Evolutionary conservation across 2,329 filamentous ascomycete genomes (phyloP).

Genomic region (Colletotrichum sidae): DNA sequence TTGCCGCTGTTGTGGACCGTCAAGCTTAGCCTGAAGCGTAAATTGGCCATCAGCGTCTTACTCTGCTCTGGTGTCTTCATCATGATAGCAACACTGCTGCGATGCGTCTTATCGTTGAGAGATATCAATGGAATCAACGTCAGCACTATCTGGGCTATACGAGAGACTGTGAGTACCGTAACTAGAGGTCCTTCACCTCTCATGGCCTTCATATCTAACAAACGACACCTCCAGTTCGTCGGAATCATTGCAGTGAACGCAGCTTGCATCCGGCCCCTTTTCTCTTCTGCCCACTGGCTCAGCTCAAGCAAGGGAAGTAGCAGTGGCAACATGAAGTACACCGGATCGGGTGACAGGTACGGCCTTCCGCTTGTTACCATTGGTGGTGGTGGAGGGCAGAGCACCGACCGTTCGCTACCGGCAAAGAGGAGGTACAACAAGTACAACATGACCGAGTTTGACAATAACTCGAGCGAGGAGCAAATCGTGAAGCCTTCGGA

Average conservation of each 20-base stretch:
- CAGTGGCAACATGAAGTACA: constrained; percentile 39
- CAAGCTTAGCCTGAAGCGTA: constrained; percentile 50
- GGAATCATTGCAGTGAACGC: constrained; percentile 56
- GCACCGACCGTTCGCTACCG: constrained; percentile 19
- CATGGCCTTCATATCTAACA: neutral
- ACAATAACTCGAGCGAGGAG: constrained; percentile 48
- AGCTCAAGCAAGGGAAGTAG: constrained; percentile 47
- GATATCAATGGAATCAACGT: constrained; percentile 51
- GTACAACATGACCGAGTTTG: constrained; percentile 40
- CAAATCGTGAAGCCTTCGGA: constrained; percentile 43
- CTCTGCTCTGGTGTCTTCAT: constrained; percentile 58
- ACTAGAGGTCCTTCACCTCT: too few relatives aligned
- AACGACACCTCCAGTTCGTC: constrained; percentile 48
- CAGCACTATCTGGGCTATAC: constrained; percentile 55
- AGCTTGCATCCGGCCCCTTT: constrained; percentile 54
- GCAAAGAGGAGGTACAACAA: constrained; percentile 27
- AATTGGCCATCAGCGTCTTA: constrained; percentile 51
- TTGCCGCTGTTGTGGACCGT: constrained; percentile 54
- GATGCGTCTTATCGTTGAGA: constrained; percentile 52
- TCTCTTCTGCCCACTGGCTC: constrained; percentile 48
- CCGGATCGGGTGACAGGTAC: constrained; percentile 42
- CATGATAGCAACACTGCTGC: constrained; percentile 54
- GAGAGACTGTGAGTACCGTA: constrained; percentile 53
- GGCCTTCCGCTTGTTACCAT: constrained; percentile 43
- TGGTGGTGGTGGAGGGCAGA: constrained; percentile 38